phyloP scores from a whole-genome alignment of 2,329 filamentous ascomycete genomes.

The Colletotrichum spinosum region DNA sequence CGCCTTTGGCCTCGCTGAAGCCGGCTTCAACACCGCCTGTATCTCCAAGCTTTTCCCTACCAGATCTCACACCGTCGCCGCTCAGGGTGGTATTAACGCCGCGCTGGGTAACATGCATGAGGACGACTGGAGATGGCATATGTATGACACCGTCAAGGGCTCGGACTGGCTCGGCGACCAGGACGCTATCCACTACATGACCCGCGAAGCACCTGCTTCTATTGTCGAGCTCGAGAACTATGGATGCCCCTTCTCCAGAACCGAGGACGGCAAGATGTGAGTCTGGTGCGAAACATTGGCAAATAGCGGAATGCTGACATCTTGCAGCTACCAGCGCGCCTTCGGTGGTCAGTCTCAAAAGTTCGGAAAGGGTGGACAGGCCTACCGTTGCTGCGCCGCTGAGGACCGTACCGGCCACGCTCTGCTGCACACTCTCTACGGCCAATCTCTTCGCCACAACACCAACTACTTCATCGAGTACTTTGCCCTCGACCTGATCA shows the following conservation, averaged over 20 bases:
- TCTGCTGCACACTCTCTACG: conserved; percentile 97
- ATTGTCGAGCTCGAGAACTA: conserved; percentile 98
- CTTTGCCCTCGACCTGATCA: conserved; percentile 96
- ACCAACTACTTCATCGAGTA: conserved; percentile 99
- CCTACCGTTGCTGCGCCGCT: conserved; percentile 95
- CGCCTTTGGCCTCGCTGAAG: conserved; percentile 87
- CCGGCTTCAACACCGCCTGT: conserved; percentile 90
- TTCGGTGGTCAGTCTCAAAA: conserved; percentile 98
- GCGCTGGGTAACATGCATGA: conserved; percentile 96
- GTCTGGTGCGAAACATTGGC: conserved; percentile 42
- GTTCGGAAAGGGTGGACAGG: conserved; percentile 96
- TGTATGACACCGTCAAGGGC: conserved; percentile 99
- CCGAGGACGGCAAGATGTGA: conserved; percentile 94
- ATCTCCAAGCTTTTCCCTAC: conserved; percentile 91
- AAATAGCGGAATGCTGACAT: conserved; percentile 32
- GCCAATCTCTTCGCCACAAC: conserved; percentile 96
- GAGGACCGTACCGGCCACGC: conserved; percentile 98
- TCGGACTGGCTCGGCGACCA: conserved; percentile 98
- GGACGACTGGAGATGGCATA: conserved; percentile 99
- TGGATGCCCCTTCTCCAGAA: conserved; percentile 96
- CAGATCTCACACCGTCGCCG: conserved; percentile 85
- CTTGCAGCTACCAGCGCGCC: conserved; percentile 87
- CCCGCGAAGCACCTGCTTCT: conserved; percentile 88
- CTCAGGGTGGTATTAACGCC: conserved; percentile 87
- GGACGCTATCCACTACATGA: conserved; percentile 99